These are phyloP conservation scores for Boechera retrofracta DNA, from an alignment of 345 rosid genomes.

Conservation along the genomic window DNA sequence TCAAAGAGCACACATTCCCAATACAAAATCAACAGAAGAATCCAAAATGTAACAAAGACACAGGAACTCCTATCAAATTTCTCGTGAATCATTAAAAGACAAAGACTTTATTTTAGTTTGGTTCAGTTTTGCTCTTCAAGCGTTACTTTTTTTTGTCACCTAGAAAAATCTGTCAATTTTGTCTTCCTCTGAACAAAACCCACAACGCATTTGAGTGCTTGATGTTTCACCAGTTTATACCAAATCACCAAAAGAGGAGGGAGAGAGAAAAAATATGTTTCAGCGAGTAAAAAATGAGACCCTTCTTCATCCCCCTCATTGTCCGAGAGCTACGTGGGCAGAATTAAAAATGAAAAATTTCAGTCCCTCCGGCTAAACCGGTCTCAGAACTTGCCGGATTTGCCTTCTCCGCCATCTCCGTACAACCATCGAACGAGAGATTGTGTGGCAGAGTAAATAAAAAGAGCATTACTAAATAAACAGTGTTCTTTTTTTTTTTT, in stretches of 20 bases:
- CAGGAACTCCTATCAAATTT: neutral
- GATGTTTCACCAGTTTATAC: no score
- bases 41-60: conserved; percentile 20
- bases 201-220: neutral
- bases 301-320: neutral
- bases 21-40: conserved; percentile 33
- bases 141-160: neutral
- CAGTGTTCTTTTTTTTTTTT: no score
- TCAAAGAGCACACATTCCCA: conserved; percentile 27
- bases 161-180: neutral
- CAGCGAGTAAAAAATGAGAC: neutral
- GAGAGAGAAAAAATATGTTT: no score
- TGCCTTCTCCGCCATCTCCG: neutral
- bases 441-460: neutral
- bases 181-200: conserved; percentile 1
- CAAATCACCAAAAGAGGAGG: no score
- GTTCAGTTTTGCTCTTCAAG: neutral
- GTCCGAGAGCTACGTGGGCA: neutral
- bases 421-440: neutral
- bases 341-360: neutral
- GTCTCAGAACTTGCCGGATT: conserved; percentile 1
- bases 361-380: neutral
- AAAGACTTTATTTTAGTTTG: conserved; percentile 1
- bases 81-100: conserved; percentile 20
- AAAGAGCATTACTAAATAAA: neutral